phyloP scores from a whole-genome alignment of 768 basidiomycete species.

The Chalciporus piperatus region DNA sequence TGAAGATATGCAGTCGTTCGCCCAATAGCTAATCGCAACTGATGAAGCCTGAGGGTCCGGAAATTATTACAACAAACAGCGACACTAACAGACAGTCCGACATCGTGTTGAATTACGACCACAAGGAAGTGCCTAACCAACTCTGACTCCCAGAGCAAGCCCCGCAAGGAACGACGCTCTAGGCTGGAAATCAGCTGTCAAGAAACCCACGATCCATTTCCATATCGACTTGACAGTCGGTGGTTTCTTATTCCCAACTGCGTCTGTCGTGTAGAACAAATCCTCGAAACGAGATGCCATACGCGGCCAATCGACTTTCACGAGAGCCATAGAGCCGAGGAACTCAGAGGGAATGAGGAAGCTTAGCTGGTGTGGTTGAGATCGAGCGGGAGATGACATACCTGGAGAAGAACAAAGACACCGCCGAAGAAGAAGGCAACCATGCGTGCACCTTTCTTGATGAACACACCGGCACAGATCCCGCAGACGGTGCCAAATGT shows the following conservation, averaged over 20 bases:
- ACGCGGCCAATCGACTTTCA: conserved; percentile 80
- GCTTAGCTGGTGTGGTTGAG: conserved; percentile 1
- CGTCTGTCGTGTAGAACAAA: conserved; percentile 63
- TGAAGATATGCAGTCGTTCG: no score
- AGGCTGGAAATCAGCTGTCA: conserved; percentile 91
- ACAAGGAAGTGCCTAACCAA: conserved; percentile 50
- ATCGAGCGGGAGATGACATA: conserved; percentile 30
- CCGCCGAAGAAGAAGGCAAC: conserved; percentile 88
- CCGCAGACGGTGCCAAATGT: conserved; percentile 88
- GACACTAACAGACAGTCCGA: not conserved
- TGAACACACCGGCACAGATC: conserved; percentile 86
- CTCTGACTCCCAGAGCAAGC: conserved; percentile 71
- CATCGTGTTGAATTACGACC: not conserved
- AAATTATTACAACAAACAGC: not conserved
- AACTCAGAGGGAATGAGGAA: conserved; percentile 52
- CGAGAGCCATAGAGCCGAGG: conserved; percentile 64
- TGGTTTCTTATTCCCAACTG: conserved; percentile 49
- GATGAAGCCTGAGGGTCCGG: not conserved
- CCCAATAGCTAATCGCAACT: not conserved
- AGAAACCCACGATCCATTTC: conserved; percentile 70
- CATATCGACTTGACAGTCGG: conserved; percentile 67
- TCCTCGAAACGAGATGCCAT: conserved; percentile 68
- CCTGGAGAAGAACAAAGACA: conserved; percentile 88
- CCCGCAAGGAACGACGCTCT: conserved; percentile 87
- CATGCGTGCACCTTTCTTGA: conserved; percentile 90